Evolutionary conservation across 2,329 filamentous ascomycete species (phyloP).

Genomic region (Monilinia polystroma): DNA sequence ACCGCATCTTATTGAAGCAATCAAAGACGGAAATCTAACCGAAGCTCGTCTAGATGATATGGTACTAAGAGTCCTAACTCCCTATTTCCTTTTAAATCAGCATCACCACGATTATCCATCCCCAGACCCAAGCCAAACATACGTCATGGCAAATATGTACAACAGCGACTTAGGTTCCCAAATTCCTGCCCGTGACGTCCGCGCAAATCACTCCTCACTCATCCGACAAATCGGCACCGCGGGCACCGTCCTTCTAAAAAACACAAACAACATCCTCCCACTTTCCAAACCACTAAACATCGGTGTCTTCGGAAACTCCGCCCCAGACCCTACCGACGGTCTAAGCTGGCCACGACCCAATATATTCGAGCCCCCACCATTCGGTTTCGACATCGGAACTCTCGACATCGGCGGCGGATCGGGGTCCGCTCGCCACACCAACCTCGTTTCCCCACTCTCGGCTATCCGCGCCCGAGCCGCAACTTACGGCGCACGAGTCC

Average conservation of each 20-base stretch:
- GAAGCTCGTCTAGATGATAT: constrained; percentile 66
- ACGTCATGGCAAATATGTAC: constrained; percentile 47
- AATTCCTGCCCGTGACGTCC: constrained; percentile 62
- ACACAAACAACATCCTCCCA: too few relatives aligned
- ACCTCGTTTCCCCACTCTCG: too few relatives aligned
- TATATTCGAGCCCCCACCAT: too few relatives aligned
- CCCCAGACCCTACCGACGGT: too few relatives aligned
- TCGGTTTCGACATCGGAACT: too few relatives aligned
- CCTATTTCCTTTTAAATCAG: constrained; percentile 58
- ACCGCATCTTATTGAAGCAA: constrained; percentile 44
- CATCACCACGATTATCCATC: constrained; percentile 43
- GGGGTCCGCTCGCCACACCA: too few relatives aligned
- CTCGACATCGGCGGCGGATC: too few relatives aligned
- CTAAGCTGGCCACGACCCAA: too few relatives aligned
- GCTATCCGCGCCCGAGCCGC: constrained; percentile 46
- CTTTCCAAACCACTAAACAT: too few relatives aligned
- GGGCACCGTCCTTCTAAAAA: too few relatives aligned
- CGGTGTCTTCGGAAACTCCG: too few relatives aligned
- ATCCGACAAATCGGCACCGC: too few relatives aligned
- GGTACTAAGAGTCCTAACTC: constrained; percentile 52
- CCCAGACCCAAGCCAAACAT: constrained; percentile 44
- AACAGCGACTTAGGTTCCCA: constrained; percentile 40
- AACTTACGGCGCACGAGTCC: constrained; percentile 22
- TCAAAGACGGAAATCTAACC: constrained; percentile 65
- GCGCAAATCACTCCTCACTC: constrained; percentile 34